These are phyloP conservation scores for Globisporangium orthogonon DNA, from an alignment of 352 stramenopile species.

Conservation along the genomic window DNA sequence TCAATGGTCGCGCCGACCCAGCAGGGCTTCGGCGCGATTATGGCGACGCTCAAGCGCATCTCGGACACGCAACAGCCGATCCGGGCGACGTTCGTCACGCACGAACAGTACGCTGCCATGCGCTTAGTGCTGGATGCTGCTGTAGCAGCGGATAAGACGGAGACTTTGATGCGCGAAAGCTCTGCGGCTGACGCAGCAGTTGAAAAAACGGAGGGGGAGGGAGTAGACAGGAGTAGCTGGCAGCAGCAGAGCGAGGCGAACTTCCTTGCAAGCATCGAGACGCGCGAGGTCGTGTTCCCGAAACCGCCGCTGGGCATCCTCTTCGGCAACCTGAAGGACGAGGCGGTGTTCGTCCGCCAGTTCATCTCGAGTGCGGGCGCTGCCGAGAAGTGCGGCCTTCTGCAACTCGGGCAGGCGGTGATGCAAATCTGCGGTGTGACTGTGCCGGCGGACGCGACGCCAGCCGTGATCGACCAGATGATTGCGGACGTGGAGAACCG, in stretches of 20 bases:
- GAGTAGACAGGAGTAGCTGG: constrained; percentile 1
- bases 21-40: constrained; percentile 47
- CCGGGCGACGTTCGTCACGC: constrained; percentile 44
- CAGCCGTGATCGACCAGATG: constrained; percentile 57
- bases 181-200: neutral
- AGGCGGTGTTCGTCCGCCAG: constrained; percentile 69
- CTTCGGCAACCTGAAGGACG: constrained; percentile 80
- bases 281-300: constrained; percentile 57
- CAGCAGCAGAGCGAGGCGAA: constrained; percentile 3
- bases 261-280: constrained; percentile 15
- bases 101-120: constrained; percentile 47
- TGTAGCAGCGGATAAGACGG: constrained; percentile 7
- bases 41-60: constrained; percentile 45
- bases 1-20: constrained; percentile 43
- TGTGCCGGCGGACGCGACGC: constrained; percentile 47
- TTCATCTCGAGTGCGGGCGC: constrained; percentile 74
- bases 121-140: constrained; percentile 11
- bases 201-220: constrained; percentile 11
- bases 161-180: neutral
- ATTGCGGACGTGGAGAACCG: constrained; percentile 33
- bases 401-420: constrained; percentile 56
- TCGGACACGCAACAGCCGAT: constrained; percentile 48
- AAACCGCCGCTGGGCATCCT: constrained; percentile 66
- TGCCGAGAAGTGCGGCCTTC: constrained; percentile 58
- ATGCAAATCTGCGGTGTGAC: constrained; percentile 73